These are phyloP conservation scores for Fusarium decemcellulare DNA, from an alignment of 2,329 filamentous ascomycete species.

Conservation along the genomic window DNA sequence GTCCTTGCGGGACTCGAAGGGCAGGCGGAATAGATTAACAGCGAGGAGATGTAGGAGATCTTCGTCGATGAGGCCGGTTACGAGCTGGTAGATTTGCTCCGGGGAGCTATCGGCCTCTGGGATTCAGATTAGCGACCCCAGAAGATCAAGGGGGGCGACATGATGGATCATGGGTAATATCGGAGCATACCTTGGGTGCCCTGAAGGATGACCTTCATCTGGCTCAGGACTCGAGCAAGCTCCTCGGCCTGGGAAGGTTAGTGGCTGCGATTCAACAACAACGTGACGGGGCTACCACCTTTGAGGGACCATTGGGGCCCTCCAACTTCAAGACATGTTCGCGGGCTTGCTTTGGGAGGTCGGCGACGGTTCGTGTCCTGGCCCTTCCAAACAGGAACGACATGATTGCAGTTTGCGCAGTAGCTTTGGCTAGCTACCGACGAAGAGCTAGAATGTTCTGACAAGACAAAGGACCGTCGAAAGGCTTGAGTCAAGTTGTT, in stretches of 20 bases:
- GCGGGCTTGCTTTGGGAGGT: constrained; percentile 69
- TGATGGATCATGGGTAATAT: not conserved
- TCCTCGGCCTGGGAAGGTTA: constrained; percentile 79
- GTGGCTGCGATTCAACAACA: not conserved
- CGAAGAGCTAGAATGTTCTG: not conserved
- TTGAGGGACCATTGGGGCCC: constrained; percentile 61
- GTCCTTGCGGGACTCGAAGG: constrained; percentile 97
- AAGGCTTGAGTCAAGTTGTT: constrained; percentile 18
- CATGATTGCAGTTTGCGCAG: constrained; percentile 51
- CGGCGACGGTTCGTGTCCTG: constrained; percentile 65
- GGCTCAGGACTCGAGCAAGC: constrained; percentile 84
- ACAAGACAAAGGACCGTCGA: not conserved
- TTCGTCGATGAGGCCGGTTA: constrained; percentile 88
- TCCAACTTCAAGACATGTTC: constrained; percentile 69
- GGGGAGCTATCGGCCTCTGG: constrained; percentile 88
- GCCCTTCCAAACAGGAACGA: constrained; percentile 71
- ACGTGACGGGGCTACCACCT: constrained; percentile 54
- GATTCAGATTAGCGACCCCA: constrained; percentile 25
- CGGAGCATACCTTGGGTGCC: constrained; percentile 83
- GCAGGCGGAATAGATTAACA: constrained; percentile 84
- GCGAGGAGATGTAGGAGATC: constrained; percentile 90
- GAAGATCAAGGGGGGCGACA: constrained; percentile 7
- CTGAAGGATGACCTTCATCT: constrained; percentile 95
- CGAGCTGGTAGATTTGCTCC: constrained; percentile 89
- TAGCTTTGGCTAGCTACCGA: not conserved